These are phyloP conservation scores for Aspergillus leporis DNA, from an alignment of 495 filamentous ascomycete species.

Conservation along the genomic window DNA sequence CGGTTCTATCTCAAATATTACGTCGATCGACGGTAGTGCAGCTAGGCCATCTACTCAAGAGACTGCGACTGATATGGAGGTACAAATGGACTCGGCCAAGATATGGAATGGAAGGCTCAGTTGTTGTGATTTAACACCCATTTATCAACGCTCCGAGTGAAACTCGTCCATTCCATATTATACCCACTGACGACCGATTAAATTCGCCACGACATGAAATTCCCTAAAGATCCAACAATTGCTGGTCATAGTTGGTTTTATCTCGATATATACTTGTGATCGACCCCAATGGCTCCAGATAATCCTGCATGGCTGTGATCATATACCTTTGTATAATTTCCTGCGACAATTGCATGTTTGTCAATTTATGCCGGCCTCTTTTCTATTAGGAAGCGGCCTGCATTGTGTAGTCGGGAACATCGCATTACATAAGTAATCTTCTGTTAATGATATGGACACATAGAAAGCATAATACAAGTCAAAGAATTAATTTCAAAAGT, in stretches of 20 bases:
- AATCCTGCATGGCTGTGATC: background rate
- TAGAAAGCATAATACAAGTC: background rate
- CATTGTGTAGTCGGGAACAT: background rate
- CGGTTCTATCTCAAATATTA: slow-evolving; percentile 17
- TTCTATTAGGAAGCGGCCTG: background rate
- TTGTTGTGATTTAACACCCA: slow-evolving; percentile 24
- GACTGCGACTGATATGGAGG: slow-evolving; percentile 48
- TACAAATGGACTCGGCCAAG: slow-evolving; percentile 38
- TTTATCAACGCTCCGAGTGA: background rate
- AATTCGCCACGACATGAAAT: background rate
- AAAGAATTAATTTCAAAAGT: too few species aligned
- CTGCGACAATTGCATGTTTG: background rate
- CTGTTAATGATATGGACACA: background rate
- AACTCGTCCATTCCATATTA: background rate
- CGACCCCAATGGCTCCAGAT: background rate
- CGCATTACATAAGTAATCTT: background rate
- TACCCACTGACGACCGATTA: background rate
- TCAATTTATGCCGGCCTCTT: background rate
- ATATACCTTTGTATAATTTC: background rate
- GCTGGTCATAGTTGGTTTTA: slow-evolving; percentile 11
- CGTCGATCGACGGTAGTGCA: slow-evolving; percentile 25
- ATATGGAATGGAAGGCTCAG: slow-evolving; percentile 17
- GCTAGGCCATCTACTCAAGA: slow-evolving; percentile 25
- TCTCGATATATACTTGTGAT: slow-evolving; percentile 1
- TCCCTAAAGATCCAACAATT: background rate